Percentiles rank a stretch among this genome's conserved stretches.
phyloP scores from a whole-genome alignment of 495 filamentous ascomycete genomes.

The Rusavskia elegans region DNA sequence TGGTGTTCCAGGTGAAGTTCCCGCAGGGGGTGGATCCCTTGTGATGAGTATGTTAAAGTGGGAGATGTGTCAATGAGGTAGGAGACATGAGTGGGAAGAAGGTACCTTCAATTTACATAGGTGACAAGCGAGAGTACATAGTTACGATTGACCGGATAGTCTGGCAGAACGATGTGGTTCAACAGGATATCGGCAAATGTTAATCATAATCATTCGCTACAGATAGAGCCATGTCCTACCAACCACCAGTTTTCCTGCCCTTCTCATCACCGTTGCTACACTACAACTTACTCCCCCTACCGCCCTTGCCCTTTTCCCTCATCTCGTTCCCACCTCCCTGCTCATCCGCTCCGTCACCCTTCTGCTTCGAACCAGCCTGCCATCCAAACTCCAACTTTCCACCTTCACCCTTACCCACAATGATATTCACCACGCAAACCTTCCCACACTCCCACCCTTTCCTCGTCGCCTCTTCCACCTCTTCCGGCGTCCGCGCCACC shows the following conservation, averaged over 20 bases:
- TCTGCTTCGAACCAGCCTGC: slow-evolving; percentile 7
- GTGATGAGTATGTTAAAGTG: too few relatives aligned
- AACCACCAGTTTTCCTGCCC: too few relatives aligned
- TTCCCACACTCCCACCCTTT: slow-evolving; percentile 32
- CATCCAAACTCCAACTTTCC: slow-evolving; percentile 27
- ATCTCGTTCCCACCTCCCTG: neutral
- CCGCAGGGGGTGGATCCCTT: slow-evolving; percentile 16
- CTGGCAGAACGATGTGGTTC: too few relatives aligned
- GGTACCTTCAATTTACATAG: too few relatives aligned
- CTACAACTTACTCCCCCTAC: neutral
- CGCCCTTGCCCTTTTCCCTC: neutral
- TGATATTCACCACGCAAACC: slow-evolving; percentile 39
- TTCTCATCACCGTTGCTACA: too few relatives aligned
- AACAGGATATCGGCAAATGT: too few relatives aligned
- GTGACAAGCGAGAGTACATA: too few relatives aligned
- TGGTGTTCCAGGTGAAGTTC: slow-evolving; percentile 56
- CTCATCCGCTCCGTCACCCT: neutral
- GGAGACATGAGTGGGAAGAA: too few relatives aligned
- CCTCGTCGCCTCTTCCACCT: slow-evolving; percentile 33
- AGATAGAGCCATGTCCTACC: too few relatives aligned
- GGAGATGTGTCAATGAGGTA: too few relatives aligned
- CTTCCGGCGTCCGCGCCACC: slow-evolving; percentile 35
- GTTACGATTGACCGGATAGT: too few relatives aligned
- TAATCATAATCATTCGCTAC: too few relatives aligned
- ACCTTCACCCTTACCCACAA: slow-evolving; percentile 39